Percentiles rank a stretch among this genome's conserved stretches.
Conservation (phyloP, 805 yeast species). For the Torulaspora delbrueckii region DNA sequence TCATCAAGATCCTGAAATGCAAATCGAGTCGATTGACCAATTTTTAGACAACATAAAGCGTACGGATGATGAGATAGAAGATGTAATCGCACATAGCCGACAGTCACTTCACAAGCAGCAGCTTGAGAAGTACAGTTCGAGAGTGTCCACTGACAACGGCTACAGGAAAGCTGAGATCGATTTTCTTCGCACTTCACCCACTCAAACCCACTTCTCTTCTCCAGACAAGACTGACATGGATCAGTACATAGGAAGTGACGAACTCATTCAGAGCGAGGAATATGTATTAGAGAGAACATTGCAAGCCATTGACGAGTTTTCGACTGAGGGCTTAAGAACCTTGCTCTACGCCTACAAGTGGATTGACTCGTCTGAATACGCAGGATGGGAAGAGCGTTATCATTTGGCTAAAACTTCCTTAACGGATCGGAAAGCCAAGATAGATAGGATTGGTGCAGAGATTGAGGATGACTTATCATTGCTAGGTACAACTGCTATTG, state of each 20-base stretch:
- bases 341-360: slow-evolving; percentile 76
- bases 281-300: slow-evolving; percentile 77
- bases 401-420: slow-evolving; percentile 74
- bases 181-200: slow-evolving; percentile 21
- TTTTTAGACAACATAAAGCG: slow-evolving; percentile 40
- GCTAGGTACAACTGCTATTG: slow-evolving; percentile 94
- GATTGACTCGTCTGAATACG: slow-evolving; percentile 55
- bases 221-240: slow-evolving; percentile 15
- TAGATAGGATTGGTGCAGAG: slow-evolving; percentile 66
- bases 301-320: slow-evolving; percentile 88
- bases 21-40: slow-evolving; percentile 46
- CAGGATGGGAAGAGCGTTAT: slow-evolving; percentile 62
- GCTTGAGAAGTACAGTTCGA: slow-evolving; percentile 45
- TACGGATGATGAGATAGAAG: slow-evolving; percentile 50
- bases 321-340: slow-evolving; percentile 92
- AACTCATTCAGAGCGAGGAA: slow-evolving; percentile 62
- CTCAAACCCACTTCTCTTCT: slow-evolving; percentile 1
- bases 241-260: slow-evolving; percentile 48
- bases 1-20: slow-evolving; percentile 26
- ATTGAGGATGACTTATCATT: slow-evolving; percentile 67
- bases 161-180: background rate
- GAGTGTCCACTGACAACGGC: slow-evolving; percentile 8
- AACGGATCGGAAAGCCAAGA: slow-evolving; percentile 55
- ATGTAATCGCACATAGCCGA: slow-evolving; percentile 49
- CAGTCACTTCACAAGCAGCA: slow-evolving; percentile 59